A percentile compares a stretch with the other conserved stretches of the same genome.
These are phyloP conservation scores for Lepidium africanum DNA, from an alignment of 345 rosid species.

Conservation along the genomic window DNA sequence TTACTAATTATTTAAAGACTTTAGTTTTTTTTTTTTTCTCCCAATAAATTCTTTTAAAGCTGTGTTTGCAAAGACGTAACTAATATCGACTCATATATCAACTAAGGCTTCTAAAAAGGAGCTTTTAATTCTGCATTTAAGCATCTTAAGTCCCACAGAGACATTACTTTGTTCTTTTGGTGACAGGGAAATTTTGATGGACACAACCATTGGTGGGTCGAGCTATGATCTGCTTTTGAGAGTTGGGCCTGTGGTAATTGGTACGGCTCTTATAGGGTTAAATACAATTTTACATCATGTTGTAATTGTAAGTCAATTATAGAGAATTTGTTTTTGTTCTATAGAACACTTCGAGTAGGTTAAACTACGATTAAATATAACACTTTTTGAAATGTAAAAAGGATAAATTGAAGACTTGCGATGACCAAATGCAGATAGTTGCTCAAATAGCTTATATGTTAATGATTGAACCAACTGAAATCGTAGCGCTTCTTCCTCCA, in stretches of 20 bases:
- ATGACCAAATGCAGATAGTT: background rate
- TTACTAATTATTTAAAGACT: too few relatives aligned
- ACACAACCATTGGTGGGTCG: constrained; percentile 2
- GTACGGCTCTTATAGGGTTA: constrained; percentile 1
- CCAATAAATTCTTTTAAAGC: too few relatives aligned
- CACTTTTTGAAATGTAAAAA: too few relatives aligned
- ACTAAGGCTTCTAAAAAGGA: too few relatives aligned
- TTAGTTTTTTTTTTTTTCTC: too few relatives aligned
- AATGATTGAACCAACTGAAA: constrained; percentile 9
- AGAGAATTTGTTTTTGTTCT: constrained; percentile 11
- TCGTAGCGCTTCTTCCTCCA: background rate
- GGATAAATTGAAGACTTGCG: background rate
- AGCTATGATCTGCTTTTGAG: constrained; percentile 3
- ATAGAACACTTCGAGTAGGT: background rate
- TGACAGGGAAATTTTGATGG: constrained; percentile 18
- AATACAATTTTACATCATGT: background rate
- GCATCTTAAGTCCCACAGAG: background rate
- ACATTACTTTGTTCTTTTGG: background rate
- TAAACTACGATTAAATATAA: background rate
- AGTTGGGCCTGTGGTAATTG: background rate
- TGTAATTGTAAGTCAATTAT: constrained; percentile 5
- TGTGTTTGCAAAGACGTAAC: too few relatives aligned
- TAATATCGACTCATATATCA: too few relatives aligned
- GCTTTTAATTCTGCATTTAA: too few relatives aligned
- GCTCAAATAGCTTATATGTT: background rate